Conservation (phyloP, 73 alveolate species). For the Paramecium sexaurelia region DNA sequence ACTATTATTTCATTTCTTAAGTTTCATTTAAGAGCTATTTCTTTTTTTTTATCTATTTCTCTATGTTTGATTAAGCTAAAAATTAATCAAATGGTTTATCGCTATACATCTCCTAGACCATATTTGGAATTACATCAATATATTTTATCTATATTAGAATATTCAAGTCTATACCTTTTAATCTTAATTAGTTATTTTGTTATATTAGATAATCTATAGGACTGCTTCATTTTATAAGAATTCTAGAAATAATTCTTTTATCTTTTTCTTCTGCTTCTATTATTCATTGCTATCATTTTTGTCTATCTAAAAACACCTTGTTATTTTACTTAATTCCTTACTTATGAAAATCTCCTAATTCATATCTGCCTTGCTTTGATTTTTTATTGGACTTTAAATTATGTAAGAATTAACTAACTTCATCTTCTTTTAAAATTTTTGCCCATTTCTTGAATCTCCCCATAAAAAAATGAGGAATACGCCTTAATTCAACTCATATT, state of each 20-base stretch:
- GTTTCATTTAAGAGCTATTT: background rate
- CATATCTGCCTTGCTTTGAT: conserved; percentile 55
- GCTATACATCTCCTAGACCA: conserved; percentile 55
- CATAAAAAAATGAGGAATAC: conserved; percentile 61
- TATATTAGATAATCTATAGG: conserved; percentile 3
- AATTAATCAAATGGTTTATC: conserved; percentile 54
- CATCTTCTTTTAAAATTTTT: conserved; percentile 35
- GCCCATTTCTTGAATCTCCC: conserved; percentile 61
- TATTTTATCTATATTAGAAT: conserved; percentile 8
- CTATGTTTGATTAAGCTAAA: conserved; percentile 8
- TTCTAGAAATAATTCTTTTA: conserved; percentile 46
- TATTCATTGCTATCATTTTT: background rate
- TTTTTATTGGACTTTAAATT: conserved; percentile 10
- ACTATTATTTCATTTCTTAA: background rate
- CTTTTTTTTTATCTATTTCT: conserved; percentile 14
- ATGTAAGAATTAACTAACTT: background rate
- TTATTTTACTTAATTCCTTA: background rate
- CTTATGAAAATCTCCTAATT: conserved; percentile 57
- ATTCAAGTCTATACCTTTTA: background rate
- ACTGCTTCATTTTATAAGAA: conserved; percentile 51
- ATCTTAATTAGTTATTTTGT: conserved; percentile 21
- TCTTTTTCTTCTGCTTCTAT: conserved; percentile 8
- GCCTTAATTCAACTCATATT: background rate
- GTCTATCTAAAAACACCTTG: conserved; percentile 44
- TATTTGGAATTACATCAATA: conserved; percentile 45